phyloP scores from a whole-genome alignment of 805 yeast genomes.

The Candida ascalaphidarum region DNA sequence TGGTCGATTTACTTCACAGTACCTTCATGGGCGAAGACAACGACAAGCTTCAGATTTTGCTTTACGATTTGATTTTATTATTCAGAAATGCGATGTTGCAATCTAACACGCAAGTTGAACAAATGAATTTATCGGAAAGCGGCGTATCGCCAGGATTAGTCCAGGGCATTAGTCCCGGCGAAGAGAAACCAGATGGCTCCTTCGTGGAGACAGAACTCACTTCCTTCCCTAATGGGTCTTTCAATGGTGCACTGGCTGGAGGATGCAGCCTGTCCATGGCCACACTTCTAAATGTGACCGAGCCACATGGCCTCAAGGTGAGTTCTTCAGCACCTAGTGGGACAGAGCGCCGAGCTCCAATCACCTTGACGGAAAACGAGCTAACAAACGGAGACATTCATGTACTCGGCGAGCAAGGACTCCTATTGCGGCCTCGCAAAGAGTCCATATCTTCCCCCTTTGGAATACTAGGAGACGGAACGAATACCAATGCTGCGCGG shows the following conservation, averaged over 20 bases:
- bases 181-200: too few species aligned
- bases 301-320: slow-evolving; percentile 9
- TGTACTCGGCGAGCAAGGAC: slow-evolving; percentile 17
- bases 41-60: slow-evolving; percentile 44
- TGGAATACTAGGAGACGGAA: slow-evolving; percentile 7
- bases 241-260: too few species aligned
- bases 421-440: slow-evolving; percentile 11
- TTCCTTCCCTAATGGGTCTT: background rate
- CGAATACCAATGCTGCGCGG: too few species aligned
- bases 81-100: slow-evolving; percentile 33
- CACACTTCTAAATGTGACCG: slow-evolving; percentile 21
- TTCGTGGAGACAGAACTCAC: too few species aligned
- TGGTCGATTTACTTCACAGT: slow-evolving; percentile 39
- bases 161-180: background rate
- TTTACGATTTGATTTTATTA: slow-evolving; percentile 52
- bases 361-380: slow-evolving; percentile 22
- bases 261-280: slow-evolving; percentile 3
- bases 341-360: too few species aligned
- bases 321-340: too few species aligned
- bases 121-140: slow-evolving; percentile 1
- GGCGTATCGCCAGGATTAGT: too few species aligned
- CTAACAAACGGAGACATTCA: slow-evolving; percentile 25
- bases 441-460: slow-evolving; percentile 7
- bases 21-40: slow-evolving; percentile 24
- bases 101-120: too few species aligned